Base-by-base conservation (phyloP, 352 stramenopile species). In the Phytophthora palmivora region DNA sequence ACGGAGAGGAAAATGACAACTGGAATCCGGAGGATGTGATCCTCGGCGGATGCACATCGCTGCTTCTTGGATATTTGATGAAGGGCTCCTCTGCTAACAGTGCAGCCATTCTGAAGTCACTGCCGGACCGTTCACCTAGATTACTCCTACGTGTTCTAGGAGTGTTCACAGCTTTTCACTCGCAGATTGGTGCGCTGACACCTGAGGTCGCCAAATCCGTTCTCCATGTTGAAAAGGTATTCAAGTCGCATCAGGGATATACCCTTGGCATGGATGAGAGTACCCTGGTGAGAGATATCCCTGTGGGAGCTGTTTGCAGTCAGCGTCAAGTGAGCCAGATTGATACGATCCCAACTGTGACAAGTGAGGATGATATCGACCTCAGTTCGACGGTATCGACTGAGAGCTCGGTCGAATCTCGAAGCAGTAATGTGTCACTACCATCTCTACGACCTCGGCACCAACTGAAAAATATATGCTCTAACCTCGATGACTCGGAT, bases 51-150 rank as follows among this genome's bases (percentile, higher is more conserved):
- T 92, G 80, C 24, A 71, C 57, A 1, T 89, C 84, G 4, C 58
- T 95, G 15, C 37, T 95, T 33, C 69, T 95, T 1, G 86, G 86
- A 15, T 93, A 81, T 51, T 43, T 95, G 54, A 91, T 93, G 78
- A 80, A 80, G 26, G 54, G 70, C 9, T 88, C 79, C 2, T 41
- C 53, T 0, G 45, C 26, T 9, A 87, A 87, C 48, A 67, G 65
- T 26, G 34, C 49, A 16, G 37, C 28, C 3, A 72, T 93, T 41
- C 50, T 92, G 12, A 54, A 45, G 0, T 52, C 45, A 4, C 47
- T 94, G 5, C 86, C 86, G 0, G 70, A 78, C 26, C 24, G 19
- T 2, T 91, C 86, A 4, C 70, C 79, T 24, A 62, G 51, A 0
- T 59, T 91, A 6, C 44, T 93, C 12, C 56, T 92, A 15, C 74